Base-by-base conservation (phyloP, 2,329 filamentous ascomycete species). In the Pestalotiopsis sp. region DNA sequence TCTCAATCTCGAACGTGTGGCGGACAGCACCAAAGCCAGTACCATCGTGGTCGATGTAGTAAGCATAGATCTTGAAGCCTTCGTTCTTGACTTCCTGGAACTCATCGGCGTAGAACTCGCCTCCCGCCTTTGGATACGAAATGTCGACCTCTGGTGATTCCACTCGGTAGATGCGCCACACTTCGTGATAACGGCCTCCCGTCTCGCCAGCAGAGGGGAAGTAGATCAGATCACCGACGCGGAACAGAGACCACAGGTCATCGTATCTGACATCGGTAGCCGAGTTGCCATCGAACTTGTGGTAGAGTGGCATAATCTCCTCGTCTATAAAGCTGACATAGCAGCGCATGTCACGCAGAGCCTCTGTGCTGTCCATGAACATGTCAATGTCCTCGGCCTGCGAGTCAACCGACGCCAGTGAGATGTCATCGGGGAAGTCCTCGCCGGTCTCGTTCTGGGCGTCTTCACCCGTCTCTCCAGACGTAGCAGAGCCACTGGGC, bases 261-360 rank as follows among this genome's bases (percentile, higher is more conserved):
- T 80, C 77, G 77, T 71, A 84, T 78, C 2, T 76, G 77, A 4
- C 73, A 73, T 0, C 58, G 9, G 68, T 77, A 5, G 75, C 77
- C 14, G 45, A 17, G 25, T 59, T 59, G 6, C 52, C n/a, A 3
- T 75, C 71, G 63, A 73, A 80, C 14, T 71, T 68, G 13, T 70
- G 67, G 66, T 80, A 75, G 1, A 82, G 69, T 3, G 81, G 81
- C 74, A 84, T 77, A 31, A 84, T 72, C 57, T 82, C 79, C 23
- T 80, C 73, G 56, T 84, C 82, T n/a, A 83, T 72, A 66, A 84
- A 84, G 41, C 82, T 72, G 61, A 84, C 79, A 52, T 83, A 84
- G 76, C 78, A 81, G 14, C 80, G 75, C 78, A 84, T 81, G 68
- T 84, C 80, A 2, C 76, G 72, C 17, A 83, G 74, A 0, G 80